Conservation (phyloP, 108 stramenopile genomes). For the Fragilaria crotonensis region DNA sequence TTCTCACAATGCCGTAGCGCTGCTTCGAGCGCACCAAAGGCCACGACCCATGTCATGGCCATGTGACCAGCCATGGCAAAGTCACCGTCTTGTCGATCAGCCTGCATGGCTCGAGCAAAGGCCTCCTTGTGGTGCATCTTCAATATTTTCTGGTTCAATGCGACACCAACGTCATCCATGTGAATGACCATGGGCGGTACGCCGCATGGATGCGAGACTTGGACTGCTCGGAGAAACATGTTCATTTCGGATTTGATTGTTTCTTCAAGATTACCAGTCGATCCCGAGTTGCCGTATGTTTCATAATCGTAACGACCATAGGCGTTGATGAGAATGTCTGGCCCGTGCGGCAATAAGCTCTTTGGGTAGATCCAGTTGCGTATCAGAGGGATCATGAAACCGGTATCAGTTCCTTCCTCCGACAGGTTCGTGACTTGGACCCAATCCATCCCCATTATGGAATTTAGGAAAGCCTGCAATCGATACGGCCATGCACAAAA, state of each 20-base stretch:
- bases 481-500: conserved; percentile 15
- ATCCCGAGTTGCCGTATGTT: background rate
- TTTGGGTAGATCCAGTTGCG: background rate
- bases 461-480: conserved; percentile 6
- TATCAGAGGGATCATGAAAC: conserved; percentile 4
- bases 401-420: conserved; percentile 7
- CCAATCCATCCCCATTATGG: background rate
- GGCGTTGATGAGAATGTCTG: conserved; percentile 9
- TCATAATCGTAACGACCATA: background rate
- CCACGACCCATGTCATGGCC: conserved; percentile 5
- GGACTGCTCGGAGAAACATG: background rate
- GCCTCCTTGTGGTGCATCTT: background rate
- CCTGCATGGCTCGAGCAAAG: background rate
- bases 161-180: conserved; percentile 2
- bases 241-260: background rate
- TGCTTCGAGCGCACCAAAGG: background rate
- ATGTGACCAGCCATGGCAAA: conserved; percentile 14
- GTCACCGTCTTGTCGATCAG: background rate
- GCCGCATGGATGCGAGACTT: conserved; percentile 3
- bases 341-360: conserved; percentile 2
- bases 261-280: background rate
- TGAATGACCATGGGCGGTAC: conserved; percentile 3
- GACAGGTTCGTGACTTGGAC: conserved; percentile 11
- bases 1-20: background rate
- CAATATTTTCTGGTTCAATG: background rate